A percentile compares a stretch with the other conserved stretches of the same genome.
Conservation (phyloP, 1,139 yeast species). For the Debaryomyces udenii region DNA sequence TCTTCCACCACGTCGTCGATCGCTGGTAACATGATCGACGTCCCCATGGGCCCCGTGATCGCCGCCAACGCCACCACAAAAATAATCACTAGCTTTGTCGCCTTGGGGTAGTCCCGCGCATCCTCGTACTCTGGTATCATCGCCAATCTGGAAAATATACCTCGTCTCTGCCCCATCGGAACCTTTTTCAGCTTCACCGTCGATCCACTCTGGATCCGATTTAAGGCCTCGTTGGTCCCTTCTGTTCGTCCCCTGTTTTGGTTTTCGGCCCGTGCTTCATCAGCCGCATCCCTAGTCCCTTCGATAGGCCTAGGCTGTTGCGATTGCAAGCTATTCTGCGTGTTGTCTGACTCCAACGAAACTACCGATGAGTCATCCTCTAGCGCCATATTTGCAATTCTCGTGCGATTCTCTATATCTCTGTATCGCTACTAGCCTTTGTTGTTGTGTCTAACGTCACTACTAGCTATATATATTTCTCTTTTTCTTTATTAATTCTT, state of each 20-base stretch:
- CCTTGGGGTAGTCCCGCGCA: constrained; percentile 62
- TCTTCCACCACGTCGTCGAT: constrained; percentile 59
- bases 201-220: constrained; percentile 9
- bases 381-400: background rate
- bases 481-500: too few relatives aligned
- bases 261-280: background rate
- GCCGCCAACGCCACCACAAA: constrained; percentile 73
- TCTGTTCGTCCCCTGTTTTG: background rate
- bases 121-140: constrained; percentile 74
- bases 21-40: constrained; percentile 82
- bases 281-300: background rate
- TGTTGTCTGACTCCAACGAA: constrained; percentile 7
- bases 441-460: background rate
- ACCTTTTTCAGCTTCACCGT: constrained; percentile 32
- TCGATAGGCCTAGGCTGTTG: constrained; percentile 7
- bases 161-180: constrained; percentile 51
- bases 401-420: background rate
- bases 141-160: constrained; percentile 54
- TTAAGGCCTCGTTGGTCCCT: background rate
- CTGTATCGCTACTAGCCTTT: background rate
- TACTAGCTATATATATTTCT: background rate
- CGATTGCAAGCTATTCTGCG: constrained; percentile 4
- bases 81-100: constrained; percentile 57
- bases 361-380: constrained; percentile 1
- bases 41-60: constrained; percentile 89